Base-by-base conservation (phyloP, 495 filamentous ascomycete genomes). In the Entonaema liquescens region DNA sequence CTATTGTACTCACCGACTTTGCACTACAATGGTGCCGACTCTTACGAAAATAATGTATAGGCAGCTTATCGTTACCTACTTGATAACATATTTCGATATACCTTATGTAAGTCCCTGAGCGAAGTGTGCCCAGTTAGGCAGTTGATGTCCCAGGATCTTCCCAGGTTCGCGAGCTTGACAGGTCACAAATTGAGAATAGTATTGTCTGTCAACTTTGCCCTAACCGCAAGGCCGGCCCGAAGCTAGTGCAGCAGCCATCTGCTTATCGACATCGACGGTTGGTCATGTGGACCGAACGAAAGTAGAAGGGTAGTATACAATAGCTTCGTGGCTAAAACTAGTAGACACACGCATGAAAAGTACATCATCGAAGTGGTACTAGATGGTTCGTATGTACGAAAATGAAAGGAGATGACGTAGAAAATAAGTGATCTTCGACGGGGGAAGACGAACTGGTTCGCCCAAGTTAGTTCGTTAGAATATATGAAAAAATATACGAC, bases 1-100 rank as follows among this genome's bases (percentile, higher is more conserved):
- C 59, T 35, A 31, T 67, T 72, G 33, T 13, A 54, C 25, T 67
- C 69, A 72, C 69, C 69, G 69, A 72, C 64, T 72, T 67, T 72
- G 60, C 40, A 31, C 36, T 15, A 49, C 36, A n/a, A 65, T 49
- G 13, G 5, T 35, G n/a, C 35, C 58, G 62, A 25, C 58, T 29
- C 19, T 23, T 58, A 61, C 40, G 25, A 50, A 56, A 66, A 9
- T 21, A 57, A 31, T 40, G 28, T 36, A 50, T 23, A 53, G 17
- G 11, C 13, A 19, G 17, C n/a, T 40, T 60, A 50, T 53, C 35
- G 17, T 60, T 65, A 5, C 38, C 38, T 21, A 40, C 2, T 33
- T 33, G 31, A 33, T 7, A 33, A 33, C 31, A 33, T 33, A 33
- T 9, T 33, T n/a, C n/a, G n/a, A 33, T 33, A 7, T 33, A 33